These are phyloP conservation scores for Metarhizium robertsii DNA, from an alignment of 2,329 filamentous ascomycete genomes.

Conservation along the genomic window DNA sequence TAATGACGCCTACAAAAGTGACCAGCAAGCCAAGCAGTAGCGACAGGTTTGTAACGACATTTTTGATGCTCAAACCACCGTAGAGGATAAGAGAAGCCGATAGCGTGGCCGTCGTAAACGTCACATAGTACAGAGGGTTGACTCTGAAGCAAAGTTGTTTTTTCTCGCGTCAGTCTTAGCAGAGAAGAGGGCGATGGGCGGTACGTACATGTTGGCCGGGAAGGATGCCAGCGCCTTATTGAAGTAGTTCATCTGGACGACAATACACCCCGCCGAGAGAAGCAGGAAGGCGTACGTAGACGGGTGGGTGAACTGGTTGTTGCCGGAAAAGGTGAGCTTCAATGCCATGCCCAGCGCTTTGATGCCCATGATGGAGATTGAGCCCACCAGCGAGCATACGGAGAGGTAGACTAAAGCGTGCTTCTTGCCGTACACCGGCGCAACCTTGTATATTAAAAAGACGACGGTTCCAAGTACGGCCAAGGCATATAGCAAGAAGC, in stretches of 20 bases:
- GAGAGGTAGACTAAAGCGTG: constrained; percentile 95
- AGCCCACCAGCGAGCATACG: constrained; percentile 95
- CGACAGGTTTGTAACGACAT: constrained; percentile 84
- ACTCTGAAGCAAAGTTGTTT: constrained; percentile 48
- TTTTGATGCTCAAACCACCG: constrained; percentile 88
- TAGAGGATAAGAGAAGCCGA: constrained; percentile 94
- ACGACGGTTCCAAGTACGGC: constrained; percentile 73
- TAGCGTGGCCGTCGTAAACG: constrained; percentile 89
- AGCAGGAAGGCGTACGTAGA: constrained; percentile 98
- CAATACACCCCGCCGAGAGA: constrained; percentile 81
- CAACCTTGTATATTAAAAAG: constrained; percentile 93
- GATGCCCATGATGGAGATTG: constrained; percentile 96
- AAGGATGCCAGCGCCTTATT: constrained; percentile 98
- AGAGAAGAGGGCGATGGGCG: neutral
- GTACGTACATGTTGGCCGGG: constrained; percentile 82
- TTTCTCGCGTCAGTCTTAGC: constrained; percentile 4
- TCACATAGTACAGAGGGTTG: constrained; percentile 94
- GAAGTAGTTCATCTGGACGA: constrained; percentile 99
- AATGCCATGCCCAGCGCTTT: constrained; percentile 97
- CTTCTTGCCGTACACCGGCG: constrained; percentile 81
- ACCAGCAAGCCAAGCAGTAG: constrained; percentile 86
- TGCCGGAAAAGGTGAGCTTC: constrained; percentile 83
- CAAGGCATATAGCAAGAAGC: constrained; percentile 79
- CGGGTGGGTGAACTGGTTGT: constrained; percentile 91
- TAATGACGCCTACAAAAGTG: constrained; percentile 90